Evolutionary conservation across 306 rosid species (phyloP), one percentile per base, ranked within the genome.

Genomic region (Corylus heterophylla): DNA sequence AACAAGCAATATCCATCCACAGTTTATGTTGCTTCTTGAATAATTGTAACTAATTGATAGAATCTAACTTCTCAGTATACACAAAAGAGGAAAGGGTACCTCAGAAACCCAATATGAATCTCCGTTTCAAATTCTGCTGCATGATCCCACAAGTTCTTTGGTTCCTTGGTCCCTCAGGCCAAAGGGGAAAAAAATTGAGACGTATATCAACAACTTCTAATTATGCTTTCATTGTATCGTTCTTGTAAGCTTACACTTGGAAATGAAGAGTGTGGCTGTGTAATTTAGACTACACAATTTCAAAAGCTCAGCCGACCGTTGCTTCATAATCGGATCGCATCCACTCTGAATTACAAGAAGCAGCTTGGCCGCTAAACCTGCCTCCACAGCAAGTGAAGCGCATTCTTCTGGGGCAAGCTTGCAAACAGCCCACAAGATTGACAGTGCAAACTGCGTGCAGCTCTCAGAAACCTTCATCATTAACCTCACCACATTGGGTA

Each of bases 271-370:
- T 17, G 91, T 85, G 37, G 92, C 58, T 9, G 90, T 85, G 84
- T 89, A 93, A 88, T 93, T 91, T 50, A 90, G 74, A 76, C 96
- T 93, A 71, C 96, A 93, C 77, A 93, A 72, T 75, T 93, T 90
- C 70, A 93, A 83, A 22, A 93, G 90, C 90, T 90, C 94, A 0
- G 94, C 82, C 2, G 96, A 90, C 56, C 79, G 80, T 77, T 85
- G 96, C 89, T 93, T 93, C 80, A 93, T 54, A 44, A 74, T 86
- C 0, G 96, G 89, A 74, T 86, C 88, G 86, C 97, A 92, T 69
- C 92, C 96, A 20, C 97, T 90, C 84, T 92, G 97, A 80, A 92
- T 92, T 20, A 92, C 97, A 0, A 92, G 90, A 5, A 92, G 89
- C 9, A 92, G 84, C 87, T 92, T 92, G 0, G 92, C 89, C 10